Percentiles rank a stretch among this genome's conserved stretches.
Evolutionary conservation across 75 land plant species (phyloP).

Genomic region (Cunninghamia lanceolata): DNA sequence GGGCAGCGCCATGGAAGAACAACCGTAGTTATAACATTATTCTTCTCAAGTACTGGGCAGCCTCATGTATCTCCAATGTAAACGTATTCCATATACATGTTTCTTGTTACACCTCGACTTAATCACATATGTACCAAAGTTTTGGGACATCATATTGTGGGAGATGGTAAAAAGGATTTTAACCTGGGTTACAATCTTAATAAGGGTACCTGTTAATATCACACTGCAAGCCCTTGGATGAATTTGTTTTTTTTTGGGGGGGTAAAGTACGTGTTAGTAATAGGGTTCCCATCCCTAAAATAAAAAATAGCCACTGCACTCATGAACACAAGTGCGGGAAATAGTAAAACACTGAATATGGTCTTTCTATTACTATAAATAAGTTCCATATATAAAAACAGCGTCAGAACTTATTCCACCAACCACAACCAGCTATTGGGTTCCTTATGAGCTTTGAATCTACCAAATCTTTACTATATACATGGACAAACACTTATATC

Average conservation of each 20-base stretch:
- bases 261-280: background rate
- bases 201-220: background rate
- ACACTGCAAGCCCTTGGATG: background rate
- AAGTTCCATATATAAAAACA: background rate
- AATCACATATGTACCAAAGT: background rate
- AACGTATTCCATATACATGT: background rate
- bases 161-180: background rate
- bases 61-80: background rate
- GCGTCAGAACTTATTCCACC: background rate
- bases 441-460: background rate
- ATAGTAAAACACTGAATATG: too few relatives aligned
- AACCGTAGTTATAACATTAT: too few relatives aligned
- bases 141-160: too few relatives aligned
- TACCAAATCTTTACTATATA: too few relatives aligned
- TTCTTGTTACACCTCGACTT: background rate
- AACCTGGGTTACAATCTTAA: background rate
- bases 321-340: background rate
- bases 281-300: background rate
- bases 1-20: too few relatives aligned
- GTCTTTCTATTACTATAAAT: background rate
- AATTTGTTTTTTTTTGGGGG: too few relatives aligned
- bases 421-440: background rate
- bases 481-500: background rate
- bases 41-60: background rate
- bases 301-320: background rate